Percentiles rank a stretch among this genome's conserved stretches.
Conservation (phyloP, 805 yeast species). For the Candida dajiaensis region DNA sequence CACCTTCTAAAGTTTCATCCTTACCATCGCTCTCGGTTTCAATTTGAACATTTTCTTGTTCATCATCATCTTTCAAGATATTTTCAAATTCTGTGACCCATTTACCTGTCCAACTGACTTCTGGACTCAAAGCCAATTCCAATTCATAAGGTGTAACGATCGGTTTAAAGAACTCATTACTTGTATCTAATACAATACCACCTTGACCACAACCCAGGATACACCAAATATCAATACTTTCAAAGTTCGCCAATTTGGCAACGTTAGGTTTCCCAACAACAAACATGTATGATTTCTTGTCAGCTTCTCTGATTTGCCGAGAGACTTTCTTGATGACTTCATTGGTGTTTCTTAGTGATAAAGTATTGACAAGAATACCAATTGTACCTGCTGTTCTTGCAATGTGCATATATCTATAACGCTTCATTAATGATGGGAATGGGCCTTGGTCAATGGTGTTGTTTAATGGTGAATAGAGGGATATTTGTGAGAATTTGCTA, state of each 20-base stretch:
- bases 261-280: slow-evolving; percentile 98
- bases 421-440: slow-evolving; percentile 70
- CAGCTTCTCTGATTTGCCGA: slow-evolving; percentile 60
- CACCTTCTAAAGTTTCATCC: slow-evolving; percentile 13
- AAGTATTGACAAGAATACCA: slow-evolving; percentile 85
- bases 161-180: slow-evolving; percentile 81
- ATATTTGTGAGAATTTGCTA: slow-evolving; percentile 56
- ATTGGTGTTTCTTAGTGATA: slow-evolving; percentile 73
- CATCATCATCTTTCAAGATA: slow-evolving; percentile 33
- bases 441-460: slow-evolving; percentile 46
- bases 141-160: slow-evolving; percentile 92
- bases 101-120: slow-evolving; percentile 84
- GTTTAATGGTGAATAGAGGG: slow-evolving; percentile 41
- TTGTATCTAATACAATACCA: slow-evolving; percentile 79
- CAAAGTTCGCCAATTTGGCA: slow-evolving; percentile 94
- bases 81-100: slow-evolving; percentile 83
- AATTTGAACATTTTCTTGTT: slow-evolving; percentile 22
- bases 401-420: slow-evolving; percentile 81
- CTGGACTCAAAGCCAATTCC: slow-evolving; percentile 68
- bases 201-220: slow-evolving; percentile 91
- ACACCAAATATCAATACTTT: slow-evolving; percentile 92
- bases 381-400: slow-evolving; percentile 90
- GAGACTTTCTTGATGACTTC: slow-evolving; percentile 57
- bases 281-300: slow-evolving; percentile 87
- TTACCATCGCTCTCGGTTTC: slow-evolving; percentile 14